Conservation (phyloP, 768 basidiomycete genomes). For the Kwoniella europaea region DNA sequence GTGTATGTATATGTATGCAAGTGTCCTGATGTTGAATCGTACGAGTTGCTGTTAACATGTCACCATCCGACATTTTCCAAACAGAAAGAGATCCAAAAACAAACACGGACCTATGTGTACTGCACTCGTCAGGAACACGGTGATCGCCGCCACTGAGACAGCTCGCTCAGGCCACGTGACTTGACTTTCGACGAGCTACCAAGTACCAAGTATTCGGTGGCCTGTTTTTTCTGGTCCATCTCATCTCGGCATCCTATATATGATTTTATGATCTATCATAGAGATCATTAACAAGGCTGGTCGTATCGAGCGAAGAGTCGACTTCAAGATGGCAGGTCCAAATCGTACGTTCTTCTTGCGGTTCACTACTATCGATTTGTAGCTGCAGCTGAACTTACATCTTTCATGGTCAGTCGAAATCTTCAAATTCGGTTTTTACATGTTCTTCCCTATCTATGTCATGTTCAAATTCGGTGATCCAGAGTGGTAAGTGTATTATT, state of each 20-base stretch:
- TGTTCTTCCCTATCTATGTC: conserved; percentile 51
- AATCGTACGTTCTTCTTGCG: conserved; percentile 17
- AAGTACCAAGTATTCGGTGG: neutral
- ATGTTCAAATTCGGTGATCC: conserved; percentile 56
- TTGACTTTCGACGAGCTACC: neutral
- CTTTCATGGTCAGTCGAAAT: conserved; percentile 43
- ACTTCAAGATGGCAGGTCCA: conserved; percentile 28
- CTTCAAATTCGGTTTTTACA: conserved; percentile 54
- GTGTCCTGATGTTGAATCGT: neutral
- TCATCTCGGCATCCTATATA: too few relatives aligned
- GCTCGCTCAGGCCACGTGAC: neutral
- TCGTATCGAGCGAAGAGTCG: neutral
- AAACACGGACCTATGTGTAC: neutral
- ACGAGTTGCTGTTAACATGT: neutral
- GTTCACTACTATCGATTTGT: neutral
- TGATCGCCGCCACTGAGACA: neutral
- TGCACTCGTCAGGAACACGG: neutral
- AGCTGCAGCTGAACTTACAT: too few relatives aligned
- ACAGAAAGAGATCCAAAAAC: neutral
- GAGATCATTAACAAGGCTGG: too few relatives aligned
- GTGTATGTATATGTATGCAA: too few relatives aligned
- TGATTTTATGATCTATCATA: too few relatives aligned
- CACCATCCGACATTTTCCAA: neutral
- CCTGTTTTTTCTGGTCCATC: too few relatives aligned
- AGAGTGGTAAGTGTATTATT: conserved; percentile 42